Conservation (phyloP, 305 asterid genomes). For the Rubia balearica region DNA sequence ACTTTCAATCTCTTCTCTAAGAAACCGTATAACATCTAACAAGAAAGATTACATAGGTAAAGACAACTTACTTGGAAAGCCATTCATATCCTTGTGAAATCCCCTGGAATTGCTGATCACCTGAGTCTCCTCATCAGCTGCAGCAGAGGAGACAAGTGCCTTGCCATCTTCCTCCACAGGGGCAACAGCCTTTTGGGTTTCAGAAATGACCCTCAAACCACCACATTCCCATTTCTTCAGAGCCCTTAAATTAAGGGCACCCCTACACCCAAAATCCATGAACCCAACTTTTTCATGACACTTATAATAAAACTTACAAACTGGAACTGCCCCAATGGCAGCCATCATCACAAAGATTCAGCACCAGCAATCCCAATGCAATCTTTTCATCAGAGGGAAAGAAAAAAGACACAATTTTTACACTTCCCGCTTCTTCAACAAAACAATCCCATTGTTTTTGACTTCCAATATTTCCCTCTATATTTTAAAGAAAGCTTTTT, state of each 20-base stretch:
- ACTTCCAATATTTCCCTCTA: background rate
- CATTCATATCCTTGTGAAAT: conserved; percentile 26
- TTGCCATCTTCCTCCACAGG: conserved; percentile 24
- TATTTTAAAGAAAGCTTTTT: background rate
- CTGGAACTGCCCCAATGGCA: conserved; percentile 10
- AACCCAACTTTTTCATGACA: conserved; percentile 5
- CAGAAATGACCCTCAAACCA: conserved; percentile 10
- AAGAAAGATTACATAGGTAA: background rate
- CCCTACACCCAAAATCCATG: conserved; percentile 12
- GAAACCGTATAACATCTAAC: background rate
- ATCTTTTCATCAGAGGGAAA: background rate
- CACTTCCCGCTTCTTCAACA: background rate
- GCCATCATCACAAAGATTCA: conserved; percentile 19
- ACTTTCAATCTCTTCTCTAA: background rate
- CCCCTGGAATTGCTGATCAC: conserved; percentile 14
- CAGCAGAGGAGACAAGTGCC: conserved; percentile 17
- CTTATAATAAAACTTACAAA: conserved; percentile 11
- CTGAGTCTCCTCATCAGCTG: conserved; percentile 16
- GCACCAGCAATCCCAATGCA: conserved; percentile 17
- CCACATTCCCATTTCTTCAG: conserved; percentile 22
- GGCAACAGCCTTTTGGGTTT: conserved; percentile 14
- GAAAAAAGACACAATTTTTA: conserved; percentile 6
- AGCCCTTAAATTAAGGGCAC: conserved; percentile 16
- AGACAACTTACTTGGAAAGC: conserved; percentile 22
- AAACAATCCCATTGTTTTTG: background rate